Base-by-base conservation (phyloP, 2,329 filamentous ascomycete species). In the Dryadomyces quercivorus region DNA sequence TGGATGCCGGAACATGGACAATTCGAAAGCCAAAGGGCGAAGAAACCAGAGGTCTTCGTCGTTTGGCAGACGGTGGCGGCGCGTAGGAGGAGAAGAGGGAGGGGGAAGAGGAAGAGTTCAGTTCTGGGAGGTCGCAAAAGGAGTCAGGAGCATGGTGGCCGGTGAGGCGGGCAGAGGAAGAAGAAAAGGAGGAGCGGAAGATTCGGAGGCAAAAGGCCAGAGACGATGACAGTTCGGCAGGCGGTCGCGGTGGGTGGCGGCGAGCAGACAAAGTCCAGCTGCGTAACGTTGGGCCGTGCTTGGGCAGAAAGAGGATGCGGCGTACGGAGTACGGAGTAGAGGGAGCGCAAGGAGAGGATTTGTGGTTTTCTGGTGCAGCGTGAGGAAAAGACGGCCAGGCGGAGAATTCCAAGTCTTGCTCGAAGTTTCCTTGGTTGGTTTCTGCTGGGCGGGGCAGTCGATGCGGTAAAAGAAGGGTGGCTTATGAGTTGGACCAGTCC, bases 401-500 rank as follows among this genome's bases (percentile, higher is more conserved):
- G 16, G 15, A 26, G 12, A 21, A 31, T 20, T 38, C 8, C 5
- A n/a, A 51, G 38, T 34, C 38, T 51, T 31, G 26, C 50, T 34
- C 38, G 38, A 26, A 6, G 12, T 51, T 51, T 31, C 21, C 15
- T 21, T 42, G 50, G 38, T 38, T 21, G 8, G 21, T 43, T 51
- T 43, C n/a, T 20, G 15, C 12, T 42, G 50, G 38, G 47, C 21
- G 31, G 38, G 21, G 15, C 21, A 12, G 12, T 43, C 38, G 38
- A 44, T 43, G 31, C 50, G 38, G 50, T 51, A 26, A 50, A 51
- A 22, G 50, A 34, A 43, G n/a, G 38, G 38, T 22, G 38, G 50
- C 21, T 50, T 50, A 34, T 42, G 40, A 50, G 49, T 34, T 42
- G 49, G 49, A 50, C 49, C 47, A 49, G 31, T 38, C 31, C 47